Evolutionary conservation across 345 rosid species (phyloP), one percentile per base, ranked within the genome.

Genomic region (Microcos paniculata): DNA sequence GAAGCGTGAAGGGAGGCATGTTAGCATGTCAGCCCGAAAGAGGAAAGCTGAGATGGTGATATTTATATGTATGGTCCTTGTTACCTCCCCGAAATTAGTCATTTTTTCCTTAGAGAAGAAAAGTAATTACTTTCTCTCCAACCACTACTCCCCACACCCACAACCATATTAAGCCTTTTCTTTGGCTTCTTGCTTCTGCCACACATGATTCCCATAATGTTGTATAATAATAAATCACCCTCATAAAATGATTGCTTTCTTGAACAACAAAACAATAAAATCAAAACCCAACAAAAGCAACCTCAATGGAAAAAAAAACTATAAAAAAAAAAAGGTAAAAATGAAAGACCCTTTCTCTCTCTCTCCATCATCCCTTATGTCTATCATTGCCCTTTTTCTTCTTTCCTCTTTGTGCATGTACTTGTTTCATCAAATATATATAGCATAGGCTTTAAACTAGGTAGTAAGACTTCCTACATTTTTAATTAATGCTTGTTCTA

Each of bases 41-140:
- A 58, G 26, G 35, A 58, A 58, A 28, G 35, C 26, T 58, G 63
- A 58, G 33, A 58, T 26, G 23, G 61, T 13, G 30, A 56, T 23
- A n/a, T n/a, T n/a, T n/a, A 9, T 21, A 0, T 55, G 13, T 23
- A 56, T 24, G 61, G 61, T 56, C 61, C 61, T 23, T n/a, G n/a
- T n/a, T 23, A 24, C 30, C 30, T 3, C 19, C 31, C 61, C 14
- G 15, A 30, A 59, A 28, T 1, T 28, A 59, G 1, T 2, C 64
- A 59, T 30, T 28, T 59, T 28, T 28, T 23, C 19, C 8, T 55
- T 56, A 21, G 30, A 1, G 28, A 58, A 28, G 9, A 13, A 13
- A 58, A 28, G 63, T 35, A 58, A 26, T 28, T 58, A 58, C 63
- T 58, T 58, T 35, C 40, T 58, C 38, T 58, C 63, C 63, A 58